Evolutionary conservation across 768 basidiomycete species (phyloP), one percentile per base, ranked within the genome.

Genomic region (Cyathus striatus): DNA sequence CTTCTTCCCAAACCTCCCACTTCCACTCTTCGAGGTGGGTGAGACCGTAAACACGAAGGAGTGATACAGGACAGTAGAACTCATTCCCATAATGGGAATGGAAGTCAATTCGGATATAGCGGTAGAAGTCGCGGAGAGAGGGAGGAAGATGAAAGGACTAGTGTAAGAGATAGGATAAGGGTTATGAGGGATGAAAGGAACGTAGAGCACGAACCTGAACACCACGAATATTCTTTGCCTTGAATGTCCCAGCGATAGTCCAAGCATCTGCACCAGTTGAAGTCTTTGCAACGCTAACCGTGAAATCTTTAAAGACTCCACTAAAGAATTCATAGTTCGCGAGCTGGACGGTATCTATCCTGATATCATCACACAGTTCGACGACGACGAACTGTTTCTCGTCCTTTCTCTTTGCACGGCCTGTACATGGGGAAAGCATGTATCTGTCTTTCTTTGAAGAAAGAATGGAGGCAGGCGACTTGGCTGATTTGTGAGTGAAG

Each of bases 251-350:
- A 1, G 88, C 85, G 25, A 66, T 68, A 12, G 73, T 76, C 87
- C 90, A 92, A 18, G 70, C 78, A 12, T 79, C 73, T 21, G 70
- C 60, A 30, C 73, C 72, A 16, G 71, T 75, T 6, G 76, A 75
- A 6, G 83, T 89, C 51, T 94, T 96, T 1, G 91, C 82, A 9
- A 78, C 91, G 60, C 86, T 88, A 37, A 98, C 83, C 4, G 76
- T 76, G 48, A 98, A 86, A 43, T 95, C 90, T 63, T 88, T 87
- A 70, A 98, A 94, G 12, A 96, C 88, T 2, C 94, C 93, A 49
- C 87, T 90, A 65, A 97, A 99, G 68, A 97, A 98, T 67, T 99
- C 95, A 58, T 90, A 96, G 57, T 97, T 95, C 45, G 93, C 94
- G 14, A 99, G 68, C 59, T 97, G 93, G 35, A 98, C 83, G 0